A percentile compares a stretch with the other conserved stretches of the same genome.
Evolutionary conservation across 768 basidiomycete genomes (phyloP).

Genomic region (Tricholoma flavovirens): DNA sequence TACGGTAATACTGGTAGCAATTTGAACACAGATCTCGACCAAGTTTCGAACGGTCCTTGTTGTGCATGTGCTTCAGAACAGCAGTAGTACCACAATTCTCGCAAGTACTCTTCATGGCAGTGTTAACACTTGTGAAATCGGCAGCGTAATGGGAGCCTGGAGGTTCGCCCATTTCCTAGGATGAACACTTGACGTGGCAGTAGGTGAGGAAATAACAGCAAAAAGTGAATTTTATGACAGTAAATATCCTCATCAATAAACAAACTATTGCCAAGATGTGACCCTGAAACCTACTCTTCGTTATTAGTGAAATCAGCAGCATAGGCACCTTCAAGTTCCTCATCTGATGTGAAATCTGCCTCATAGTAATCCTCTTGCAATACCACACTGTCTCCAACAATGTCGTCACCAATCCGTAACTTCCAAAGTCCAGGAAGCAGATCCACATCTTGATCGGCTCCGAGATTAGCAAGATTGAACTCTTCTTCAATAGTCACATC

Average conservation of each 20-base stretch:
- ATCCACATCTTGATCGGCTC: conserved; percentile 1
- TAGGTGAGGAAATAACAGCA: not conserved
- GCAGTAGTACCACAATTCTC: not conserved
- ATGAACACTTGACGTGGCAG: not conserved
- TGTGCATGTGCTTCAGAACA: conserved; percentile 1
- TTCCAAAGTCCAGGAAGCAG: conserved; percentile 8
- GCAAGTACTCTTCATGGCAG: not conserved
- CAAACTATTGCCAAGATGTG: not conserved
- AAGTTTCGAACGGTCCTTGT: too few species aligned
- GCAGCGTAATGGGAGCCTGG: conserved; percentile 5
- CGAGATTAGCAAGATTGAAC: not conserved
- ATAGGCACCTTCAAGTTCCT: not conserved
- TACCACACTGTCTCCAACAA: conserved; percentile 7
- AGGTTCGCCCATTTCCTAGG: not conserved
- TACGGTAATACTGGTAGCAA: too few species aligned
- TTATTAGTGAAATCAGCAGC: conserved; percentile 1
- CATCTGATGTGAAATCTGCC: not conserved
- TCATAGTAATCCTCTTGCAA: conserved; percentile 8
- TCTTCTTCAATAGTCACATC: not conserved
- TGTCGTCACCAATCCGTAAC: conserved; percentile 9
- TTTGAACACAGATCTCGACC: too few species aligned
- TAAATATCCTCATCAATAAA: not conserved
- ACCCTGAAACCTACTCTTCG: not conserved
- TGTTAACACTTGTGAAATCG: conserved; percentile 4
- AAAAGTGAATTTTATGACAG: not conserved